These are phyloP conservation scores for Penicillium sp. DNA, from an alignment of 2,329 filamentous ascomycete genomes.

Conservation along the genomic window DNA sequence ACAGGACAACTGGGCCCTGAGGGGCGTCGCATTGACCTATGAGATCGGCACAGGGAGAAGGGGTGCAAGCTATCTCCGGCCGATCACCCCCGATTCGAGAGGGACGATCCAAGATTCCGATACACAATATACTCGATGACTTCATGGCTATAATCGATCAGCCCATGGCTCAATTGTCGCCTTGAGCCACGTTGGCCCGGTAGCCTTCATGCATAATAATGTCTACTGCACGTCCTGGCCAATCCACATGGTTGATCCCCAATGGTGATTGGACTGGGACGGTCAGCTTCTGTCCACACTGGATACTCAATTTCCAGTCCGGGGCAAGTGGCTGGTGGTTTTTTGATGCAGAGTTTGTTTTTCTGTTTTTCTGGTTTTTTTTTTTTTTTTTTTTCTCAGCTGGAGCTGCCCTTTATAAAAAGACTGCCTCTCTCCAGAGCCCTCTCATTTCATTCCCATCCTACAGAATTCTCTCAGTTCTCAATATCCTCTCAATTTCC, in stretches of 20 bases:
- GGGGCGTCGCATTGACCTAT: conserved; percentile 18
- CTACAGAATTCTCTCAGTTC: background rate
- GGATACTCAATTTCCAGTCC: background rate
- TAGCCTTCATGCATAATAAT: conserved; percentile 2
- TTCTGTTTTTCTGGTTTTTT: too few species aligned
- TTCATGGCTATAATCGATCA: conserved; percentile 14
- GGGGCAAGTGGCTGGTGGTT: conserved; percentile 6
- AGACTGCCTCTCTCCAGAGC: conserved; percentile 1
- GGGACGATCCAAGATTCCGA: conserved; percentile 13
- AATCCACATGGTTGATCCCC: conserved; percentile 14
- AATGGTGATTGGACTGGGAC: conserved; percentile 11
- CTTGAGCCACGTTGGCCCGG: conserved; percentile 28
- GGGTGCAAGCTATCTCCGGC: conserved; percentile 9
- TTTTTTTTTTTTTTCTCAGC: background rate
- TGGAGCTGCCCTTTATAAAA: conserved; percentile 20
- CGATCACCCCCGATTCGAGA: conserved; percentile 19
- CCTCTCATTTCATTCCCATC: background rate
- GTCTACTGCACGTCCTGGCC: background rate
- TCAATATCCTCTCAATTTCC: background rate
- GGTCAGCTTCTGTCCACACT: background rate
- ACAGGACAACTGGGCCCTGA: conserved; percentile 1
- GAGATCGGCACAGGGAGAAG: conserved; percentile 4
- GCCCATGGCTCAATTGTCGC: background rate
- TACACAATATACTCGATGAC: conserved; percentile 12
- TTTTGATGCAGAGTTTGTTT: conserved; percentile 16